Evolutionary conservation across 2,329 filamentous ascomycete species (phyloP), one percentile per base, ranked within the genome.

Genomic region (Ascomycota sp.): DNA sequence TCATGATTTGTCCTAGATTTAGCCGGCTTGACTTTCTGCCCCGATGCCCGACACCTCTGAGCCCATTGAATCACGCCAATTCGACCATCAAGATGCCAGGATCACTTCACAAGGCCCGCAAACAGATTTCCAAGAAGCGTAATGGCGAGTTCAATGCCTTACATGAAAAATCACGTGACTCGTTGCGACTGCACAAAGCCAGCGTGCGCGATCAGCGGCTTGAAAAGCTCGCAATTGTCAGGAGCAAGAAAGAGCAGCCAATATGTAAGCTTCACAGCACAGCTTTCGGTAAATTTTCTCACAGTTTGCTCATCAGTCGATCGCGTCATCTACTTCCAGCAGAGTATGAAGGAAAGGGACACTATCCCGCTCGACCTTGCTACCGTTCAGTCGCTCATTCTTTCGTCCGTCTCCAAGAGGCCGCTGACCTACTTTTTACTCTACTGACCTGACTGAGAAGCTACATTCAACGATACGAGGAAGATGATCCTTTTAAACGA

Each of bases 41-140:
- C 4, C 15, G 15, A 17, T 17, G 15, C 15, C 15, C 15, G 15
- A 17, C 15, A 17, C 15, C 4, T 17, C 15, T 11, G n/a, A 10
- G 13, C 13, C 13, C 17, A 26, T 8, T 2, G 25, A 8, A 13
- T 10, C 9, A n/a, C 17, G n/a, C 10, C 28, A 11, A 8, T 17
- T 5, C 9, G 9, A 13, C 15, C 12, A 3, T 19, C 46, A 63
- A 43, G 17, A 92, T 92, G 83, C 68, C 80, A 10, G 76, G 72
- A 46, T 69, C 75, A 27, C 56, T 94, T 6, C 59, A 70, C 38
- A 95, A 94, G 50, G 78, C 89, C 13, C 70, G 78, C 37, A 95
- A 95, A 57, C 72, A 82, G 38, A 86, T 95, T 38, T 61, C 72
- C 22, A 93, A 92, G 59, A 94, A 94, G 65, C 72, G 77, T 40